Percentiles rank a stretch among this genome's conserved stretches.
These are phyloP conservation scores for Crithidia expoeki DNA, from an alignment of 208 protist genomes.

Conservation along the genomic window DNA sequence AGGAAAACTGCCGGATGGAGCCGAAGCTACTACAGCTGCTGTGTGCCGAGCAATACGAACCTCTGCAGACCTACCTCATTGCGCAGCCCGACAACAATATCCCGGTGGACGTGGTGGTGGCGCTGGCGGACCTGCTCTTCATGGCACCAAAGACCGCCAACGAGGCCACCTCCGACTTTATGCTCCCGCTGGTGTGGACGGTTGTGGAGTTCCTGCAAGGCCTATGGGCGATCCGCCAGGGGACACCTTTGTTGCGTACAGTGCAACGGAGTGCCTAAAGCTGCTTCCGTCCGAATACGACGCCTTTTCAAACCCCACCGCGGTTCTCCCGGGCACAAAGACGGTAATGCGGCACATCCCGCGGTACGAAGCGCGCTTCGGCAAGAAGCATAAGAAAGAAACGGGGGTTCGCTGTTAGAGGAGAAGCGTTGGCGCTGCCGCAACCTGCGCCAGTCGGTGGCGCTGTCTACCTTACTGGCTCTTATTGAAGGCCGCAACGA, in stretches of 20 bases:
- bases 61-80: conserved; percentile 63
- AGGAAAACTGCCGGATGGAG: conserved; percentile 37
- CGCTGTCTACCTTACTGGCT: conserved; percentile 55
- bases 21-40: conserved; percentile 68
- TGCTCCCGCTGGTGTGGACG: conserved; percentile 52
- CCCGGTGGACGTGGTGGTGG: conserved; percentile 67
- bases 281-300: conserved; percentile 36
- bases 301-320: conserved; percentile 19
- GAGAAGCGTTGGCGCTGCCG: conserved; percentile 22
- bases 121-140: conserved; percentile 53
- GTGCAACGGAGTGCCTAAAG: conserved; percentile 53
- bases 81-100: conserved; percentile 64
- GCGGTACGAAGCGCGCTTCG: conserved; percentile 18
- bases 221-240: conserved; percentile 57
- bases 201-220: conserved; percentile 60
- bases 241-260: conserved; percentile 56
- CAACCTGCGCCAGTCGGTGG: conserved; percentile 28
- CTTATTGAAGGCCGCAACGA: conserved; percentile 66
- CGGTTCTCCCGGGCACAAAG: conserved; percentile 23
- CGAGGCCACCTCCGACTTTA: conserved; percentile 44
- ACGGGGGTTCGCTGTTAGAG: conserved; percentile 12
- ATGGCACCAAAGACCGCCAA: conserved; percentile 40
- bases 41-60: conserved; percentile 62
- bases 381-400: background rate
- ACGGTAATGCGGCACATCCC: conserved; percentile 21